phyloP scores from a whole-genome alignment of 192 early-diverging fungal species.

The Podila epigama region DNA sequence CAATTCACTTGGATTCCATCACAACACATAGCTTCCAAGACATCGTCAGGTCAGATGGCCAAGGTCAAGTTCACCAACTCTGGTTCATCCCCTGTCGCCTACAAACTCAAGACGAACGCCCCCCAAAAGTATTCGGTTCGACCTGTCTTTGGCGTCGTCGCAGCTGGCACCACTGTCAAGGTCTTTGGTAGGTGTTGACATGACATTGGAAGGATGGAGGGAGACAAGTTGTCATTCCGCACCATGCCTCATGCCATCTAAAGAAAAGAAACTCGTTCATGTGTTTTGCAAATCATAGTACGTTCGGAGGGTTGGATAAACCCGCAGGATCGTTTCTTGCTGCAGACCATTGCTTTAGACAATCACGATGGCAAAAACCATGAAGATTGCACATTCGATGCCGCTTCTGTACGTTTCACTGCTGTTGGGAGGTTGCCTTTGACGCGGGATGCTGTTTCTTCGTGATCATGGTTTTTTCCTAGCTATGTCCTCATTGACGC shows the following conservation, averaged over 20 bases:
- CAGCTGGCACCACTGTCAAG: conserved; percentile 36
- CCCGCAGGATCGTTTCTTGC: conserved; percentile 49
- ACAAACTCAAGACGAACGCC: conserved; percentile 56
- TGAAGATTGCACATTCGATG: conserved; percentile 3
- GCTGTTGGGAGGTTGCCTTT: too few species aligned
- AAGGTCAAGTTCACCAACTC: conserved; percentile 34
- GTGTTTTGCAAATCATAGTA: conserved; percentile 41
- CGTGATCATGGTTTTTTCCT: too few species aligned
- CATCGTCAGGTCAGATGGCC: conserved; percentile 25
- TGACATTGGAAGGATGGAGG: neutral
- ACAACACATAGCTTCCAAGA: conserved; percentile 1
- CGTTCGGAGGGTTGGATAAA: conserved; percentile 48
- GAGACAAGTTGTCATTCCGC: neutral
- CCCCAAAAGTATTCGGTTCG: conserved; percentile 53
- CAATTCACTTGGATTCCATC: neutral
- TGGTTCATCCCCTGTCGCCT: conserved; percentile 15
- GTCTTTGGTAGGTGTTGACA: conserved; percentile 43
- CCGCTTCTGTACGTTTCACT: conserved; percentile 15
- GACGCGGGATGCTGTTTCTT: too few species aligned
- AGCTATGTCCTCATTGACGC: too few species aligned
- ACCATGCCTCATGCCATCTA: neutral
- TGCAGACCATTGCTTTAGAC: conserved; percentile 37
- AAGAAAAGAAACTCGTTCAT: neutral
- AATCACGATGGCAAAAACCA: conserved; percentile 17
- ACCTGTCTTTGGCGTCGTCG: conserved; percentile 51